Percentiles rank a stretch among this genome's conserved stretches.
Conservation (phyloP, 2,329 filamentous ascomycete species). For the Colletotrichum filicis region DNA sequence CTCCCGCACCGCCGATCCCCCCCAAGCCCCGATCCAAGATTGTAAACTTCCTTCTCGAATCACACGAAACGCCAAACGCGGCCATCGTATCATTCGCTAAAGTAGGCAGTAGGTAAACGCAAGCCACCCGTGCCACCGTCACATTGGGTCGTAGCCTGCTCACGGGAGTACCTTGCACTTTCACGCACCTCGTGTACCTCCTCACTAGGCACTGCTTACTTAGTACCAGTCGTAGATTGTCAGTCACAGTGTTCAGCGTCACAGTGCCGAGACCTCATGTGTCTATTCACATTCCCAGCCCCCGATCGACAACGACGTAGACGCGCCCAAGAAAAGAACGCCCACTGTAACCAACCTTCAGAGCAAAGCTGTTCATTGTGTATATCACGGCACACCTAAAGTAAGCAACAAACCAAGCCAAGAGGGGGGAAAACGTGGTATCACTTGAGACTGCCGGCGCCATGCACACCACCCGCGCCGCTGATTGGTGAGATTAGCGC, state of each 20-base stretch:
- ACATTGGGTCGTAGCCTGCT: background rate
- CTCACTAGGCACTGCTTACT: too few relatives aligned
- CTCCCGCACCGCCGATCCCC: conserved; percentile 3
- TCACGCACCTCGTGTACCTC: background rate
- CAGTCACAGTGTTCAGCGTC: background rate
- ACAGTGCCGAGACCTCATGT: background rate
- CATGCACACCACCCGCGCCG: conserved; percentile 12
- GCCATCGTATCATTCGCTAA: conserved; percentile 1
- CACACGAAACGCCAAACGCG: background rate
- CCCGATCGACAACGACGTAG: background rate
- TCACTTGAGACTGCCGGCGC: background rate
- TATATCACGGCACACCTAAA: background rate
- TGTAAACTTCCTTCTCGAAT: background rate
- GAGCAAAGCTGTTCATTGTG: background rate
- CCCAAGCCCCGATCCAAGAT: conserved; percentile 1
- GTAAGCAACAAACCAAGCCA: background rate
- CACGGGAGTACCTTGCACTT: conserved; percentile 18
- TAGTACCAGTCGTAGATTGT: background rate
- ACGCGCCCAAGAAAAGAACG: background rate
- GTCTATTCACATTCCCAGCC: background rate
- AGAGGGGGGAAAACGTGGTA: conserved; percentile 6
- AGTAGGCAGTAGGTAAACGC: background rate
- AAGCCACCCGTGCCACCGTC: conserved; percentile 6
- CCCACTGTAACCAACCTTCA: background rate
- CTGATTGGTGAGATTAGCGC: conserved; percentile 28